These are phyloP conservation scores for Colletotrichum sublineola DNA, from an alignment of 2,329 filamentous ascomycete species.

Conservation along the genomic window DNA sequence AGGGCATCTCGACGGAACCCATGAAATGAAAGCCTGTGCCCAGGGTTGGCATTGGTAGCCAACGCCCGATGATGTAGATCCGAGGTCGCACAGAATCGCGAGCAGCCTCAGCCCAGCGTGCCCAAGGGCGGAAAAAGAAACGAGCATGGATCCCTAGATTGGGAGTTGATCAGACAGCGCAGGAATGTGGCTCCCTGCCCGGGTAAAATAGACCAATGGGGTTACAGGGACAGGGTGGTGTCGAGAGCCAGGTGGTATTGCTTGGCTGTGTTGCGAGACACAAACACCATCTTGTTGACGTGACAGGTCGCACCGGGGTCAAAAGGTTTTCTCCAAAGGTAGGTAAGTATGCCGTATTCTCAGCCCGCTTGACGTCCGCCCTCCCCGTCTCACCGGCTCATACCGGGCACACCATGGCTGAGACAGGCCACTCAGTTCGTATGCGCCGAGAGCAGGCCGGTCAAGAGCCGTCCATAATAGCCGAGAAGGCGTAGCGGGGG, in stretches of 20 bases:
- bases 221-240: constrained; percentile 18
- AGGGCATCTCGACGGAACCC: neutral
- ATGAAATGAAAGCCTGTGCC: neutral
- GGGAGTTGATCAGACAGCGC: constrained; percentile 25
- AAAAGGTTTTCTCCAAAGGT: constrained; percentile 24
- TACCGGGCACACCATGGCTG: constrained; percentile 20
- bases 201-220: constrained; percentile 27
- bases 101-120: constrained; percentile 24
- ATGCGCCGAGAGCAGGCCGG: constrained; percentile 23
- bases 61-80: constrained; percentile 36
- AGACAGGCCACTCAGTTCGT: constrained; percentile 20
- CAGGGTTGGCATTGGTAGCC: neutral
- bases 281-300: constrained; percentile 22
- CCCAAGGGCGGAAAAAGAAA: constrained; percentile 34
- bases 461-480: constrained; percentile 43
- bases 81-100: constrained; percentile 17
- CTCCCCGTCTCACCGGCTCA: constrained; percentile 22
- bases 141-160: constrained; percentile 28
- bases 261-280: constrained; percentile 32
- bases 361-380: constrained; percentile 37
- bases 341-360: constrained; percentile 1
- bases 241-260: constrained; percentile 9
- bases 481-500: constrained; percentile 61
- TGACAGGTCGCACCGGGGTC: constrained; percentile 27
- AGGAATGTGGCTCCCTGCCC: constrained; percentile 18